Percentiles rank a stretch among this genome's conserved stretches.
phyloP scores from a whole-genome alignment of 345 rosid species.

The Acer saccharum region DNA sequence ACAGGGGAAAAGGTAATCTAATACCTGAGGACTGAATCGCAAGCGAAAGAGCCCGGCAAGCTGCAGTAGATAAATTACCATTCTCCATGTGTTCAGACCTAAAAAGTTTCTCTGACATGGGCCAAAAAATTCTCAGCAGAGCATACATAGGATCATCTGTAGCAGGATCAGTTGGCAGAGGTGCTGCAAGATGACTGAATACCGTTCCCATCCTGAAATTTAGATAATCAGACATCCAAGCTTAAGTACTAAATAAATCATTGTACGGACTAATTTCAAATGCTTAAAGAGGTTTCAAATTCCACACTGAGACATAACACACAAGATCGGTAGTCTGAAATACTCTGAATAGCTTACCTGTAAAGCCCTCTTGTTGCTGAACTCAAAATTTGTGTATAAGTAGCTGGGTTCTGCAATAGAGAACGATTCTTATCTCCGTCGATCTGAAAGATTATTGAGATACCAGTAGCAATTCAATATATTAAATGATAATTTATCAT shows the following conservation, averaged over 20 bases:
- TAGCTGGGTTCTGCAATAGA: slow-evolving; percentile 68
- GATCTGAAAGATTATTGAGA: slow-evolving; percentile 51
- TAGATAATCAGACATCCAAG: slow-evolving; percentile 6
- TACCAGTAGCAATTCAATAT: slow-evolving; percentile 10
- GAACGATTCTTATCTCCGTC: slow-evolving; percentile 58
- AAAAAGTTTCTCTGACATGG: slow-evolving; percentile 81
- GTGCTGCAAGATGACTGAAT: slow-evolving; percentile 66
- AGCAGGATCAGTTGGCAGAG: slow-evolving; percentile 47
- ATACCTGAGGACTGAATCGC: slow-evolving; percentile 95
- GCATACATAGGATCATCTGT: slow-evolving; percentile 68
- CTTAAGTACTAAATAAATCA: not conserved
- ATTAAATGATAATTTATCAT: not conserved
- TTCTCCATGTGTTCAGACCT: slow-evolving; percentile 84
- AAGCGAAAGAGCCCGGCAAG: slow-evolving; percentile 87
- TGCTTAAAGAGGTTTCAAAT: slow-evolving; percentile 7
- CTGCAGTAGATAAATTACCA: slow-evolving; percentile 75
- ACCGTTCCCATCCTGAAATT: slow-evolving; percentile 84
- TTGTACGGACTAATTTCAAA: not conserved
- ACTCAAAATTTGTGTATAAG: slow-evolving; percentile 59
- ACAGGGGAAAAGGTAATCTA: slow-evolving; percentile 14
- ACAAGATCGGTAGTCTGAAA: slow-evolving; percentile 20
- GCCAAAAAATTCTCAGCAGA: slow-evolving; percentile 81
- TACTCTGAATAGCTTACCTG: slow-evolving; percentile 53
- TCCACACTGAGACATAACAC: slow-evolving; percentile 11
- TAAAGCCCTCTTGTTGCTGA: slow-evolving; percentile 78